Base-by-base conservation (phyloP, 306 rosid genomes). In the Pachyrhizus erosus region DNA sequence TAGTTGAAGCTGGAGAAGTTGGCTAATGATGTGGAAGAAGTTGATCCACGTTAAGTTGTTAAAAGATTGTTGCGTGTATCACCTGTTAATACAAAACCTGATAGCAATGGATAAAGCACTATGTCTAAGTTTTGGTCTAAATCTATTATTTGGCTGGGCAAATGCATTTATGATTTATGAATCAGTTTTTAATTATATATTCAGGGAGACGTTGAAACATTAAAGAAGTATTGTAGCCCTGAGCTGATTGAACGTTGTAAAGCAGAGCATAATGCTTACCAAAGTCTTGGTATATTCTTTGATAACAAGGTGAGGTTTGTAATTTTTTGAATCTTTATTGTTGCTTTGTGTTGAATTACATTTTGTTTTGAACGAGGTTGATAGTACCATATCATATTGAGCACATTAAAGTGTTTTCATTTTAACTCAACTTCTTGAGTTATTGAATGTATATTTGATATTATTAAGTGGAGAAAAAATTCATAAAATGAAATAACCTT, bases 181-280 rank as follows among this genome's bases (percentile, higher is more conserved):
- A 76, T 85, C 6, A 46, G 18, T 34, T 85, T 73, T 88, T 76
- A 54, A 67, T 78, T 39, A 52, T 48, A 48, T 87, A 29, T 86
- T 20, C 77, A 93, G 99, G 99, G 92, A 72, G 97, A 92, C 80
- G 80, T 84, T 68, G 96, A 90, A 90, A 88, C 91, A 46, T 85
- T 93, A 82, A 93, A 87, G 84, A 91, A 95, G 87, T 93, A 87
- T 76, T 93, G 98, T 78, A 80, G 90, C 79, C 84, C 84, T 72
- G 97, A 91, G 90, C 90, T 96, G 84, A 85, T 96, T 60, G 97
- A 93, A 83, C 93, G 97, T 78, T 96, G 97, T 84, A 92, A 92
- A 84, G 99, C 98, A 5, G 99, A 96, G 91, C 93, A 86, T 79
- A 71, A 5, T 60, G 98, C 91, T 58, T 96, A 84, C 75, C 85